These are phyloP conservation scores for Cryptococcus sp. DNA, from an alignment of 1,284 basidiomycete species.

Conservation along the genomic window DNA sequence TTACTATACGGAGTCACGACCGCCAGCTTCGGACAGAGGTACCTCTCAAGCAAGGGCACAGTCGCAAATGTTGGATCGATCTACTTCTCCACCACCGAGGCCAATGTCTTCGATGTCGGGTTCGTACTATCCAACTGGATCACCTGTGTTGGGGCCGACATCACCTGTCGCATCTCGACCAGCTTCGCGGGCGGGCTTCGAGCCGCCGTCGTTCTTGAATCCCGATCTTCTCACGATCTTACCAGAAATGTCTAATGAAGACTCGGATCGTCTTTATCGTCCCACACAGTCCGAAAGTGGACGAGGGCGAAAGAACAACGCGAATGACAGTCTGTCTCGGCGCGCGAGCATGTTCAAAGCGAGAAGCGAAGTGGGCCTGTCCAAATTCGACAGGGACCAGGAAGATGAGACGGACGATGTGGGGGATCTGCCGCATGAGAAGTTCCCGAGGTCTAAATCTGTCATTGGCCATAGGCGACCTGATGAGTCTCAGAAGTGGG, in stretches of 20 bases:
- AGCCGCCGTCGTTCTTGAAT: slow-evolving; percentile 46
- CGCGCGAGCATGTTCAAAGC: slow-evolving; percentile 16
- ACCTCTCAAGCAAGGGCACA: neutral
- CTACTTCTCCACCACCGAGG: slow-evolving; percentile 8
- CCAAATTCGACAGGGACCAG: neutral
- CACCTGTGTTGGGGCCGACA: slow-evolving; percentile 8
- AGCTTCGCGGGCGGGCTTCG: slow-evolving; percentile 26
- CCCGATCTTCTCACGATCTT: slow-evolving; percentile 49
- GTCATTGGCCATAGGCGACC: slow-evolving; percentile 24
- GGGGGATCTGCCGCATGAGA: slow-evolving; percentile 17
- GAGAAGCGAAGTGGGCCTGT: slow-evolving; percentile 14
- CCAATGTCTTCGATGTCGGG: slow-evolving; percentile 11
- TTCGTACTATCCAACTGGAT: slow-evolving; percentile 10
- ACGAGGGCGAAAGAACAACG: slow-evolving; percentile 9
- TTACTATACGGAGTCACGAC: neutral
- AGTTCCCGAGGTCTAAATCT: slow-evolving; percentile 23
- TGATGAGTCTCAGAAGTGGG: slow-evolving; percentile 23
- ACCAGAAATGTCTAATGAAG: slow-evolving; percentile 46
- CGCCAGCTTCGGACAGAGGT: slow-evolving; percentile 3
- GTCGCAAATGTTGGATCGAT: slow-evolving; percentile 1
- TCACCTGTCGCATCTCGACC: slow-evolving; percentile 13
- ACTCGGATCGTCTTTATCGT: slow-evolving; percentile 29
- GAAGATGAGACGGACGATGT: slow-evolving; percentile 23
- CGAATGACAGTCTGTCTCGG: slow-evolving; percentile 12
- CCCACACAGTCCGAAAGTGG: slow-evolving; percentile 9